These are phyloP conservation scores for Darksidea phi DNA, from an alignment of 495 filamentous ascomycete species.

Conservation along the genomic window DNA sequence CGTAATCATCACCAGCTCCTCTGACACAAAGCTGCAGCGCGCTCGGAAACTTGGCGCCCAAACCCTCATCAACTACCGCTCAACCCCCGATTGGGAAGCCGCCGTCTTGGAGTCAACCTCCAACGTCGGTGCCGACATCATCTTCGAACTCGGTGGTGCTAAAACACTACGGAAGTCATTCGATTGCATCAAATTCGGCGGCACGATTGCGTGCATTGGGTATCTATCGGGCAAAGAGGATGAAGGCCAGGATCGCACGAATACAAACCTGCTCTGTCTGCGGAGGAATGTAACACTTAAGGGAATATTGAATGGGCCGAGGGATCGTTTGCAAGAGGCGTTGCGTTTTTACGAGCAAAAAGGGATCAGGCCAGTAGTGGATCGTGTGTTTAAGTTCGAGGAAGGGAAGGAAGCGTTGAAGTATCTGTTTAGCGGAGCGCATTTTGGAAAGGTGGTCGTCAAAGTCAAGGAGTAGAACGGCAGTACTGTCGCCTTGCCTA, in stretches of 20 bases:
- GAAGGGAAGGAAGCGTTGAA: constrained; percentile 47
- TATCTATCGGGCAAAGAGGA: constrained; percentile 52
- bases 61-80: constrained; percentile 50
- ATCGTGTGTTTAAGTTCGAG: constrained; percentile 39
- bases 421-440: constrained; percentile 47
- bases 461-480: constrained; percentile 42
- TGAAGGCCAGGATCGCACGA: constrained; percentile 41
- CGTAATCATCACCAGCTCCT: constrained; percentile 52
- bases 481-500: no score
- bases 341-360: constrained; percentile 39
- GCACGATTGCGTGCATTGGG: constrained; percentile 50
- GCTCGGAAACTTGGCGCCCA: constrained; percentile 49
- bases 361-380: constrained; percentile 39
- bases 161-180: constrained; percentile 47
- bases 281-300: constrained; percentile 34
- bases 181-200: constrained; percentile 47
- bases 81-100: constrained; percentile 46
- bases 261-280: constrained; percentile 45
- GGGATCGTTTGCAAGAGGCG: constrained; percentile 38
- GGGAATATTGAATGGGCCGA: constrained; percentile 32
- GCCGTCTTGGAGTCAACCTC: constrained; percentile 44
- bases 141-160: constrained; percentile 54
- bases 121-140: constrained; percentile 47
- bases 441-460: constrained; percentile 53
- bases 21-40: constrained; percentile 46